Evolutionary conservation across 768 basidiomycete genomes (phyloP), one percentile per base, ranked within the genome.

Genomic region (Astraeus odoratus): DNA sequence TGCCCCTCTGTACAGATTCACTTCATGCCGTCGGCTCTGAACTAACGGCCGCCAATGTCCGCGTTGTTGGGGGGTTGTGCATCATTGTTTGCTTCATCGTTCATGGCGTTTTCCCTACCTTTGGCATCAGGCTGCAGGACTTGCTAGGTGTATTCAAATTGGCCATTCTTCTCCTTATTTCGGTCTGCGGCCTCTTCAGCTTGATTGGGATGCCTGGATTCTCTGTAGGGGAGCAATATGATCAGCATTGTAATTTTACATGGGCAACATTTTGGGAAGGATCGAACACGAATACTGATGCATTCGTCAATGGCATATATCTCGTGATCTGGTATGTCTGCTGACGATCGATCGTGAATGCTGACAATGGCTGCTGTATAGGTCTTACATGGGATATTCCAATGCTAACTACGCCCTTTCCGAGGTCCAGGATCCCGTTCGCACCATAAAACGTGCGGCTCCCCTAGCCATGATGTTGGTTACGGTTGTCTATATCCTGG

Each of bases 381-480:
- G 83, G 83, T 80, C 81, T 0, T 84, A 79, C 55, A 71, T 75
- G 37, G 86, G 86, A 0, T 89, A 86, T 56, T 75, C 78, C 3
- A 84, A 82, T 46, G 83, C 83, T 6, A 86, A 87, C 55, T 86
- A 83, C 50, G 81, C 78, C 0, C 66, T 88, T 4, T 83, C 81
- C 3, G 85, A 89, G 55, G 69, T 85, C 7, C 72, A 72, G 19
- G 73, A 87, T 50, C 86, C 85, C 1, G 73, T 87, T 3, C 70
- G 73, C 33, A 87, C 84, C 1, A 75, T 89, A 57, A 84, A 80
- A 54, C 67, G 73, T 8, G 86, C 85, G 0, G 82, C 80, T 1
- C 83, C 84, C 1, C 55, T 83, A 3, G 83, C 82, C 0, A 75
- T 87, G 70, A 41, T 69, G 6, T 66, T 70, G 20, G 78, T 86